Base-by-base conservation (phyloP, 768 basidiomycete genomes). In the Leccinum aurantiacum region DNA sequence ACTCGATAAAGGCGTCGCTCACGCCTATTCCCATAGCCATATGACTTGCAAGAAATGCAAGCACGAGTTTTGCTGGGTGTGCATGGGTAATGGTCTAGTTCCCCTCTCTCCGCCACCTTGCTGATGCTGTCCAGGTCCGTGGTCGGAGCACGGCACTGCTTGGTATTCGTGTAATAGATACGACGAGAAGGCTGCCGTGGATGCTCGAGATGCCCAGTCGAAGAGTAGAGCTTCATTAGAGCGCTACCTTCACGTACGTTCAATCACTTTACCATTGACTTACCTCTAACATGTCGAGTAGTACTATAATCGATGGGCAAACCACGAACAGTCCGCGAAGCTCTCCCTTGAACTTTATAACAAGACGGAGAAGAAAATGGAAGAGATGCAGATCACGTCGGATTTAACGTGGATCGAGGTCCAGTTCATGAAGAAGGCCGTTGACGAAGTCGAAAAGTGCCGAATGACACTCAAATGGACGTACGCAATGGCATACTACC, bases 31-130 rank as follows among this genome's bases (percentile, higher is more conserved):
- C 60, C 44, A 9, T 64, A 97, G 95, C 80, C 97, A 99, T 75
- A 99, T 99, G 96, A 98, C 96, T 19, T 98, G 97, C 81, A 96
- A 97, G 83, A 98, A 98, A 78, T 98, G 97, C 83, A 96, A 93
- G 70, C 86, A 94, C 66, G 93, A 93, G 79, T 99, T 98, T 75
- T 99, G 97, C 74, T 99, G 97, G 97, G 95, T 99, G 44, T 99
- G 97, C 78, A 97, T 98, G 95, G 96, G 91, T 84, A 69, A 31
- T 48, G 73, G 60, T 31, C n/a, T 15, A 54, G 51, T 56, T 76
- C 69, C 74, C 11, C 50, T 27, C 11, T 31, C 17, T 29, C 29
- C 1, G 19, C 27, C 17, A 19, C 24, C 37, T 25, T 50, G 10
- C 63, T 63, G 57, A 69, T n/a, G 8, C 31, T 38, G 71, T 64